Evolutionary conservation across 768 basidiomycete species (phyloP).

Genomic region (Boletus pseudopeckii): DNA sequence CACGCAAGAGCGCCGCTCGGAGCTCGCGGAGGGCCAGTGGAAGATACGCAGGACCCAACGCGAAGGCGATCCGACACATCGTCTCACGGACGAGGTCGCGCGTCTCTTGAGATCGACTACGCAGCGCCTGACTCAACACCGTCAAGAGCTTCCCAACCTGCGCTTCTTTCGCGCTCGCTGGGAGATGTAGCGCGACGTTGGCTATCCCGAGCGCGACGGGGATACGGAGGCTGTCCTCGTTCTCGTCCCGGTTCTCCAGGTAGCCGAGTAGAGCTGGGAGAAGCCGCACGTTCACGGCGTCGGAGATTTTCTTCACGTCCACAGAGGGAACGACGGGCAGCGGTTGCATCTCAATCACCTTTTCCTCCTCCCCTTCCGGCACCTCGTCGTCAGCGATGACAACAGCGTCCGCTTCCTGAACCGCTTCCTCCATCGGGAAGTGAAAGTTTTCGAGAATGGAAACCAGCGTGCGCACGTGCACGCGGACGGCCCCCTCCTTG

Average conservation of each 20-base stretch:
- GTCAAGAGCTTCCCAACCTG: constrained; percentile 80
- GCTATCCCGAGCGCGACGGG: constrained; percentile 86
- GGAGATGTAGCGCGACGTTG: constrained; percentile 79
- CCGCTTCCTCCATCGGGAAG: constrained; percentile 72
- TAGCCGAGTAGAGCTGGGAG: constrained; percentile 78
- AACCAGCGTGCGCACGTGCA: constrained; percentile 82
- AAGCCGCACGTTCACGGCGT: constrained; percentile 71
- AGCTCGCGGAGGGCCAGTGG: constrained; percentile 74
- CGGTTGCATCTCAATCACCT: constrained; percentile 7
- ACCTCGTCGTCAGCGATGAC: constrained; percentile 32
- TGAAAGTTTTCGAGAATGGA: constrained; percentile 87
- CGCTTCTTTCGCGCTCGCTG: constrained; percentile 53
- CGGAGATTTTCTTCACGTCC: constrained; percentile 49
- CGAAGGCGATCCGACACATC: constrained; percentile 71
- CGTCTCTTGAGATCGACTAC: constrained; percentile 92
- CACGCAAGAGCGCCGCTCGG: constrained; percentile 78
- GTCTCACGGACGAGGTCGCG: constrained; percentile 84
- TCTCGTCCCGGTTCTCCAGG: constrained; percentile 79
- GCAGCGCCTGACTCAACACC: constrained; percentile 81
- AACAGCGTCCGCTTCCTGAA: constrained; percentile 30
- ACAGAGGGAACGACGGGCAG: neutral
- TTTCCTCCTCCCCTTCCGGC: constrained; percentile 30
- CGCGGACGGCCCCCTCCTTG: constrained; percentile 71
- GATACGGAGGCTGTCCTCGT: constrained; percentile 82
- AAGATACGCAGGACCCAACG: constrained; percentile 72